Base-by-base conservation (phyloP, 2,329 filamentous ascomycete genomes). In the Trichoderma aggressivum region DNA sequence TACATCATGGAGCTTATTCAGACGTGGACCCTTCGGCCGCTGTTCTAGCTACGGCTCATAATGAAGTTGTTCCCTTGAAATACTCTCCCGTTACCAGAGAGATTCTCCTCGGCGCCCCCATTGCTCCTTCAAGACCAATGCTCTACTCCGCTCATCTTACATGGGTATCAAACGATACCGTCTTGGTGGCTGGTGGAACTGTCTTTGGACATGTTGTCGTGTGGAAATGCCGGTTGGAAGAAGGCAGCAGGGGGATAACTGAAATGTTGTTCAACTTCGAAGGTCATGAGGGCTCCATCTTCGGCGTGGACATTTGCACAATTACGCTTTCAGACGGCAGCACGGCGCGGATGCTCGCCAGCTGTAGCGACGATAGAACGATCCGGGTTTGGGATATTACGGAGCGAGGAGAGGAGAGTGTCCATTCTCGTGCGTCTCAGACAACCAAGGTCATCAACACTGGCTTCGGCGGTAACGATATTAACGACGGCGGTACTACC, bases 331-430 rank as follows among this genome's bases (percentile, higher is more conserved):
- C 79, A 2, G 79, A 82, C 16, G 83, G 82, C 0, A 78, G 77
- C 7, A 78, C 78, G 24, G 82, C 84, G 30, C 86, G 92, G 65
- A 80, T 97, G n/a, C 84, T 99, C 39, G 92, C 91, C 16, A 98
- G 93, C 76, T 99, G 96, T 79, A 98, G 95, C 77, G 96, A 99
- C 78, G 96, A 99, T 80, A 88, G 96, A 64, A 97, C 94, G 0
- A 89, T 99, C 26, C 87, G 93, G 16, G 82, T 98, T 1, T 98
- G 96, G 95, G 89, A 97, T 77, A 88, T 98, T 8, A 90, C 90
- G 0, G 85, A 89, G 70, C 83, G 84, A 14, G 61, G 21, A 5
- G 21, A 34, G 6, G 12, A 56, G 3, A 14, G 18, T 7, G 12
- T 12, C 21, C 18, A 6, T 26, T 11, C 88, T 89, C 77, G 93